Conservation (phyloP, 2,329 filamentous ascomycete species). For the Lasiodiplodia sp. region DNA sequence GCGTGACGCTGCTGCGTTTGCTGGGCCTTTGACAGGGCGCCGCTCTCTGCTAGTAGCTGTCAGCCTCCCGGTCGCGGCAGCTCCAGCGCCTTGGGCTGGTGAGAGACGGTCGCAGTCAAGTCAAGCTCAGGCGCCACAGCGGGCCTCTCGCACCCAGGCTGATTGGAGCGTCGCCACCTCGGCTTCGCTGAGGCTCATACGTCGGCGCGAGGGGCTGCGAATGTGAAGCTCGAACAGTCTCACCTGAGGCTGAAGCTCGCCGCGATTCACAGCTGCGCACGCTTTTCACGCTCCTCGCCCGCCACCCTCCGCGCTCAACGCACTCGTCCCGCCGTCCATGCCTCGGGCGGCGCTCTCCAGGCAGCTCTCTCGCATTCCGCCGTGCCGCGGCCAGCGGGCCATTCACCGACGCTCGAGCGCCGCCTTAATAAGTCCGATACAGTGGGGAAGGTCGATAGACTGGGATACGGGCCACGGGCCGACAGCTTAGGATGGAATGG, state of each 20-base stretch:
- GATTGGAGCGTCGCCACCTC: constrained; percentile 30
- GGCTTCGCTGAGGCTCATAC: constrained; percentile 26
- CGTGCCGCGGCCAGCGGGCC: constrained; percentile 26
- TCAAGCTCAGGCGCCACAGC: constrained; percentile 16
- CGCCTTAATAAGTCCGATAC: constrained; percentile 29
- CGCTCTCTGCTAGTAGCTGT: not conserved
- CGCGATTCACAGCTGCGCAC: constrained; percentile 19
- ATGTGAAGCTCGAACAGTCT: constrained; percentile 16
- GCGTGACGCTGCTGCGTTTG: constrained; percentile 1
- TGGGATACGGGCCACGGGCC: constrained; percentile 29
- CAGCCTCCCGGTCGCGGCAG: constrained; percentile 1
- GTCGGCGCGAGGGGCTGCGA: constrained; percentile 11
- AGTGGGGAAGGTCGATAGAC: constrained; percentile 28
- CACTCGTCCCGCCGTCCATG: constrained; percentile 17
- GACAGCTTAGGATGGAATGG: constrained; percentile 31
- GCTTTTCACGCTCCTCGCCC: not conserved
- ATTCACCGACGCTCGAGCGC: constrained; percentile 28
- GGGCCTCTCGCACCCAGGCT: constrained; percentile 8
- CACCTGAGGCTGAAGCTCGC: constrained; percentile 24
- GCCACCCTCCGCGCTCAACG: constrained; percentile 1
- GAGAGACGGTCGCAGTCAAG: not conserved
- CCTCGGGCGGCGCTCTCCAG: constrained; percentile 25
- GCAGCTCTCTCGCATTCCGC: constrained; percentile 17
- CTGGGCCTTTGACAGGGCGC: not conserved
- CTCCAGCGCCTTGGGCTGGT: constrained; percentile 5